Base-by-base conservation (phyloP, 2,329 filamentous ascomycete species). In the Albifimbria verrucaria region DNA sequence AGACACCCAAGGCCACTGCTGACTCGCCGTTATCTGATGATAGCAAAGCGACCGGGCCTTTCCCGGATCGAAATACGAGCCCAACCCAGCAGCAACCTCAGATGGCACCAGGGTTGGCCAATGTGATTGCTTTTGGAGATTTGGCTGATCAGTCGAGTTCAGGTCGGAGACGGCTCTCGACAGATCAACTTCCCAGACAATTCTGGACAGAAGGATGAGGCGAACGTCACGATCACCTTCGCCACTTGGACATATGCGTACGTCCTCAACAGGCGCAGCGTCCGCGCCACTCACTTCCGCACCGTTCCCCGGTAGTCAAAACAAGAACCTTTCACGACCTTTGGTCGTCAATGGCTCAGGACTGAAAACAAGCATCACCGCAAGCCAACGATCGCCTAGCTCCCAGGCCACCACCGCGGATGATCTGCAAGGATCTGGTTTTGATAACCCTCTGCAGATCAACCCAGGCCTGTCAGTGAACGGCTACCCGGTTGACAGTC, bases 171-270 rank as follows among this genome's bases (percentile, higher is more conserved):
- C 71, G 79, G 12, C 63, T 78, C 11, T 83, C 81, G 1, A 78
- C 78, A 2, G 81, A 83, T 44, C 77, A 82, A 55, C 66, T 78
- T 4, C 77, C 80, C 80, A 81, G 60, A 74, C 76, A 11, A 73
- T 82, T 22, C 68, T 83, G 7, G 79, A 83, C 51, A 72, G 77
- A 22, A 69, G 79, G 39, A 81, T 82, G 65, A 75, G 74, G 58
- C 72, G 78, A 36, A 75, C 75, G 2, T 83, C 80, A 2, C 73
- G 80, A 15, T 84, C 81, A 5, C 81, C 80, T 12, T 85, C 81
- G 3, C 80, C 81, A 1, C 66, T 81, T 2, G 77, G 79, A 3
- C 79, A 81, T 53, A 65, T 69, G 43, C 74, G 78, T 47, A 72
- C 73, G 1, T 72, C 73, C 26, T 76, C 77, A 0, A 60, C 69